Evolutionary conservation across 1,139 yeast species (phyloP), one percentile per base, ranked within the genome.

Genomic region (Kluyveromyces sp.): DNA sequence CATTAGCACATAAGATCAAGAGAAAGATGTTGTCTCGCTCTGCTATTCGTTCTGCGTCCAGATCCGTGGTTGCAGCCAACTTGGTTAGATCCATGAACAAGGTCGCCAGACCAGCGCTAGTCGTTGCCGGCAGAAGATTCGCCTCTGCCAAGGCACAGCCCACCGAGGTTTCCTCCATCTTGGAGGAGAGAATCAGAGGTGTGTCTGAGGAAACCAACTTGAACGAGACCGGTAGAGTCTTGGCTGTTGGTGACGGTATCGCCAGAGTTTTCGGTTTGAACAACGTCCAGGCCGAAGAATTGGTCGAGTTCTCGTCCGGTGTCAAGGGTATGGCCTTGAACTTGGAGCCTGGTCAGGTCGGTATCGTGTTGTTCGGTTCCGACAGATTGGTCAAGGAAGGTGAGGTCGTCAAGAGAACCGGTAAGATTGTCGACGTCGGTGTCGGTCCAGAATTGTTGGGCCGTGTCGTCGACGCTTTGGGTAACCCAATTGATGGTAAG

Each of bases 251-350:
- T 83, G 99, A 94, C 75, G 99, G 99, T 89, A 92, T 92, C 70
- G 99, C 98, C 71, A 95, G 98, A 82, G 96, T 92, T 66, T 92
- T 86, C 76, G 99, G 99, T 75, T 80, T 94, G 67, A 92, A 89
- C 94, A 94, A 94, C 82, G 83, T 89, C 73, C 97, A 92, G 80
- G 98, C 98, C 68, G 98, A 92, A 78, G 99, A 94, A 77, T 82
- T 94, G 73, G 97, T 94, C 65, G 98, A 94, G 77, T 94, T 94
- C 78, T 78, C 96, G 52, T 88, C 98, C 50, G 98, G 99, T 79
- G 97, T 92, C 66, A 88, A 89, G 77, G 99, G 98, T 84, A 94
- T 94, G 99, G 98, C 98, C 67, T 81, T 94, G 71, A 94, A 94
- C 83, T 85, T 94, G 83, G 98, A 94, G 77, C 95, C 98, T 64